Base-by-base conservation (phyloP, 805 yeast species). In the Wickerhamiella allomyrinae region DNA sequence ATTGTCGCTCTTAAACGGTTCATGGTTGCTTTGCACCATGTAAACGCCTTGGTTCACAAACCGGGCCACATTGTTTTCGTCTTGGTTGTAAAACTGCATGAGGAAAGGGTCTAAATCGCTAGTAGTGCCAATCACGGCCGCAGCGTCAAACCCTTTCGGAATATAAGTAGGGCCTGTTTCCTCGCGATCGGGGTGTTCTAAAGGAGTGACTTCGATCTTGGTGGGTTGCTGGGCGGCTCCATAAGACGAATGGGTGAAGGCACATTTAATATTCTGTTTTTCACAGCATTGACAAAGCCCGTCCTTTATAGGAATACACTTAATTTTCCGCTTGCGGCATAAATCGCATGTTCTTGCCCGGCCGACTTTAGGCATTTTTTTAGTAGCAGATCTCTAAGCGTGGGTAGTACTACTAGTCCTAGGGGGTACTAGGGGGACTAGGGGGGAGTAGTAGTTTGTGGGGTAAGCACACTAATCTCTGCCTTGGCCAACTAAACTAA, bases 61-160 rank as follows among this genome's bases (percentile, higher is more conserved):
- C 19, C 42, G 43, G 11, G 52, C 39, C 9, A 46, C 48, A 20
- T 49, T 48, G 7, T 46, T 44, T 11, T 44, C 48, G 23, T 49
- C 51, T 37, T 47, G 49, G 8, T 50, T 50, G 46, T 52, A 54
- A 43, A 46, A 50, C 35, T 46, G 51, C 19, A 53, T 41, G 35
- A 58, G 42, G 29, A 49, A 54, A 3, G 63, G 63, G 42, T 60
- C 63, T 33, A 55, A 58, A 20, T 57, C 62, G 15, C 57, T 52
- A 13, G 58, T 49, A 7, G 51, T 45, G 13, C 63, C 63, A 37
- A 58, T 43, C 29, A 54, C 45, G 10, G 53, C 51, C 0, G 51
- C 56, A 2, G 50, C 41, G n/a, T 49, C 53, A 37, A 48, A 54
- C 5, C 47, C 54, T 1, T 40, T 41, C 2, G 60, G 59, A 1